Evolutionary conservation across 2,329 filamentous ascomycete genomes (phyloP).

Genomic region (Aspergillus alliaceus): DNA sequence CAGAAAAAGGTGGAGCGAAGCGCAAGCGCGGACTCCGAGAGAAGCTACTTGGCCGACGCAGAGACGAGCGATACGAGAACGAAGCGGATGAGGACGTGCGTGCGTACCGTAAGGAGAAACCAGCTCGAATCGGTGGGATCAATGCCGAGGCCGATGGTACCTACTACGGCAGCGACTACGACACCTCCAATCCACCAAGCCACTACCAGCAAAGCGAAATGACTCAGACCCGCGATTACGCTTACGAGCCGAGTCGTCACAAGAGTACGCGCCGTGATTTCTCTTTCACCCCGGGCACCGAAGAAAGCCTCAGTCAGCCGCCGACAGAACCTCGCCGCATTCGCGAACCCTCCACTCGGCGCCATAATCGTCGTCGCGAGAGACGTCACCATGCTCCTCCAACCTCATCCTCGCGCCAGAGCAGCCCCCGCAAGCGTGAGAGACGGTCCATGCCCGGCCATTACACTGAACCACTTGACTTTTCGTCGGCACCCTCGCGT

Average conservation of each 20-base stretch:
- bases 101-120: slow-evolving; percentile 80
- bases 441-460: slow-evolving; percentile 37
- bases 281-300: slow-evolving; percentile 52
- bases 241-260: slow-evolving; percentile 29
- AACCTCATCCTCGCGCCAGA: slow-evolving; percentile 32
- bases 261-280: slow-evolving; percentile 39
- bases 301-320: slow-evolving; percentile 40
- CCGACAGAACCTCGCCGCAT: slow-evolving; percentile 35
- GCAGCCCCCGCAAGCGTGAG: slow-evolving; percentile 38
- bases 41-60: slow-evolving; percentile 37
- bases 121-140: slow-evolving; percentile 83
- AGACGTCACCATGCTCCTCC: slow-evolving; percentile 25
- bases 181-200: slow-evolving; percentile 62
- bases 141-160: slow-evolving; percentile 80
- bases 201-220: slow-evolving; percentile 46
- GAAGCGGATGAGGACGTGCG: slow-evolving; percentile 69
- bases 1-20: slow-evolving; percentile 30
- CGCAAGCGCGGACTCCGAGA: slow-evolving; percentile 39
- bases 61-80: slow-evolving; percentile 58
- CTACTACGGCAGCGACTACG: slow-evolving; percentile 76
- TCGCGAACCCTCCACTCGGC: slow-evolving; percentile 29
- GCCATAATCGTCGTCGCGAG: slow-evolving; percentile 33
- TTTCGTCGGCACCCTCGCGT: slow-evolving; percentile 38
- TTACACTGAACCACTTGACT: slow-evolving; percentile 47
- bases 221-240: slow-evolving; percentile 49